Conservation (phyloP, 805 yeast species). For the Saccharomycopsis babjevae region DNA sequence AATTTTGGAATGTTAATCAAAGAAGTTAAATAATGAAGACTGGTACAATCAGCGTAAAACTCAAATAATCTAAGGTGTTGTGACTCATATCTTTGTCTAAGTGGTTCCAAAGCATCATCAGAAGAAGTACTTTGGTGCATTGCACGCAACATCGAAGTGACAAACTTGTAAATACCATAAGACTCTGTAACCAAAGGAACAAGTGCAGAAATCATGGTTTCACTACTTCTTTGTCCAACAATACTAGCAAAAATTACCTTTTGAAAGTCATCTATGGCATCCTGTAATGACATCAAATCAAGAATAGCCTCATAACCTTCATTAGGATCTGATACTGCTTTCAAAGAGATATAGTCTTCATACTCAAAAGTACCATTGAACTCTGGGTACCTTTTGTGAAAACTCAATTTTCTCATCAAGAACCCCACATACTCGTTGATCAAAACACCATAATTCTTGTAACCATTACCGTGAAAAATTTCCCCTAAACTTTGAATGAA, state of each 20-base stretch:
- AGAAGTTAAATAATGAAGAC: conserved; percentile 10
- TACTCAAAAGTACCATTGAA: conserved; percentile 95
- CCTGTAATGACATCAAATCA: conserved; percentile 81
- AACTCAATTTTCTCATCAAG: conserved; percentile 61
- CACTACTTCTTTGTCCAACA: conserved; percentile 43
- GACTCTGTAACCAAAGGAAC: conserved; percentile 88
- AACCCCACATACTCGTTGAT: conserved; percentile 69
- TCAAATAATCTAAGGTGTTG: conserved; percentile 63
- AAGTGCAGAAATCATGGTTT: conserved; percentile 76
- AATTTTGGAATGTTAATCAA: conserved; percentile 18
- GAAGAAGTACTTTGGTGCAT: conserved; percentile 64
- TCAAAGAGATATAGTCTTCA: conserved; percentile 83
- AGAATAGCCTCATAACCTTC: conserved; percentile 87
- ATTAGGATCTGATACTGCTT: conserved; percentile 85
- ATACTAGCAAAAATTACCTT: conserved; percentile 66
- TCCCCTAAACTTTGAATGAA: conserved; percentile 71
- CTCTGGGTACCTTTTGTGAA: conserved; percentile 77
- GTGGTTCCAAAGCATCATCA: conserved; percentile 66
- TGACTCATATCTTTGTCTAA: conserved; percentile 57
- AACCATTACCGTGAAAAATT: conserved; percentile 31
- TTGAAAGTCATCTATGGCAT: conserved; percentile 68
- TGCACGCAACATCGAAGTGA: conserved; percentile 85
- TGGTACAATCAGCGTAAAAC: conserved; percentile 80
- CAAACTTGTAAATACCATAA: conserved; percentile 84
- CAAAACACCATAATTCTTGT: conserved; percentile 53